Percentiles rank a stretch among this genome's conserved stretches.
Conservation (phyloP, 2,329 filamentous ascomycete genomes). For the Pseudogymnoascus sp. region DNA sequence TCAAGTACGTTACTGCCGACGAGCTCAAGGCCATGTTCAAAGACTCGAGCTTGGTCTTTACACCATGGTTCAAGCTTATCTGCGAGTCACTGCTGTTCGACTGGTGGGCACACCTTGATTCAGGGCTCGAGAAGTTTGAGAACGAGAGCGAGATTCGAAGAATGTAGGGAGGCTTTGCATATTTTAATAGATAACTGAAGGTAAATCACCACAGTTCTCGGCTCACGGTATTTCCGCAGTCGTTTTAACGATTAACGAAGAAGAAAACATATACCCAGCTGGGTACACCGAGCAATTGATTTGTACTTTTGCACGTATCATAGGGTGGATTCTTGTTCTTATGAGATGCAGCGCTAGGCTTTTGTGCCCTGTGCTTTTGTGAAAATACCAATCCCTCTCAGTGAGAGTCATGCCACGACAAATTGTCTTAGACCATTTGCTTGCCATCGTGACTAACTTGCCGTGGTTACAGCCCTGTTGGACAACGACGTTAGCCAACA, state of each 20-base stretch:
- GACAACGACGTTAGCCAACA: background rate
- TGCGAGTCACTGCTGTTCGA: constrained; percentile 96
- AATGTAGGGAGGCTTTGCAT: constrained; percentile 46
- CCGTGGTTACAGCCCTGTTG: background rate
- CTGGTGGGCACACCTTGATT: constrained; percentile 87
- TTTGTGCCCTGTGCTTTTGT: background rate
- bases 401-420: constrained; percentile 1
- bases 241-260: constrained; percentile 9
- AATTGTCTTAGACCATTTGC: background rate
- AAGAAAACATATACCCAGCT: constrained; percentile 4
- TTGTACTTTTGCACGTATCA: constrained; percentile 1
- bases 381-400: background rate
- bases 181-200: constrained; percentile 3
- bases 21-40: constrained; percentile 80
- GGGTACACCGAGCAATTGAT: constrained; percentile 2
- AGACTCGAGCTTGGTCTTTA: constrained; percentile 76
- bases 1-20: constrained; percentile 73
- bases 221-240: constrained; percentile 7
- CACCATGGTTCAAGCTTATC: constrained; percentile 98
- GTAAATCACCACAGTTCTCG: background rate
- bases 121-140: constrained; percentile 74
- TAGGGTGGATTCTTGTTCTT: background rate
- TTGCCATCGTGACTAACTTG: background rate
- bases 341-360: background rate
- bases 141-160: constrained; percentile 82